These are phyloP conservation scores for Orbilia brochopaga DNA, from an alignment of 2,329 filamentous ascomycete species.

Conservation along the genomic window DNA sequence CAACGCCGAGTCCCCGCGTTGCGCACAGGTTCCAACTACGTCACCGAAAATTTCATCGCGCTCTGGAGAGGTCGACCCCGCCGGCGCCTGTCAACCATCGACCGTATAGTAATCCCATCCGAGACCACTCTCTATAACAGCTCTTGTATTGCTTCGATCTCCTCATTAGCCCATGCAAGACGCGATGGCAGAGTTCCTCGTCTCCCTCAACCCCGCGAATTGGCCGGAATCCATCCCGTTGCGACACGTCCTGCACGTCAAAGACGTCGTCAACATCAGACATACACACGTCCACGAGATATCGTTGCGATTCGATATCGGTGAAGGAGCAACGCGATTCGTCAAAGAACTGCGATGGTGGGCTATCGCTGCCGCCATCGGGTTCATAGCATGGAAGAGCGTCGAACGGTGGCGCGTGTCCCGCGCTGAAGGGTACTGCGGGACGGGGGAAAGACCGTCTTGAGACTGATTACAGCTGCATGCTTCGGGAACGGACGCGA, in stretches of 20 bases:
- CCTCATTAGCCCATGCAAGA: constrained; percentile 13
- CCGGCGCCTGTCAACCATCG: no score
- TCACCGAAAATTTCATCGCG: no score
- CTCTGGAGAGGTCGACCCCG: no score
- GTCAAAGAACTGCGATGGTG: constrained; percentile 34
- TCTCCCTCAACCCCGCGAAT: constrained; percentile 46
- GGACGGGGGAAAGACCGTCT: no score
- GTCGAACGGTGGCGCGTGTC: not conserved
- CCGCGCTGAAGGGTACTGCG: not conserved
- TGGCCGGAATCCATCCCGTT: constrained; percentile 47
- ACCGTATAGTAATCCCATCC: not conserved
- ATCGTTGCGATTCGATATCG: constrained; percentile 20
- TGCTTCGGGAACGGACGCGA: no score
- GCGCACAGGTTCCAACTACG: no score
- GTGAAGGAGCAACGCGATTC: constrained; percentile 14
- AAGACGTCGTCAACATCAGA: constrained; percentile 23
- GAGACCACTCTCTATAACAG: no score
- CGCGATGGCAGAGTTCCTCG: constrained; percentile 48
- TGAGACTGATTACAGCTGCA: no score
- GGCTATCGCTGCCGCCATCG: constrained; percentile 13
- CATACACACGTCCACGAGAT: constrained; percentile 35
- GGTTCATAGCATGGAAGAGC: constrained; percentile 26
- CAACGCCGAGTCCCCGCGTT: no score
- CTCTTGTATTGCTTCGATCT: no score
- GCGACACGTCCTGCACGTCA: constrained; percentile 28